phyloP scores from a whole-genome alignment of 2,329 filamentous ascomycete species.

The Neonectria magnoliae region DNA sequence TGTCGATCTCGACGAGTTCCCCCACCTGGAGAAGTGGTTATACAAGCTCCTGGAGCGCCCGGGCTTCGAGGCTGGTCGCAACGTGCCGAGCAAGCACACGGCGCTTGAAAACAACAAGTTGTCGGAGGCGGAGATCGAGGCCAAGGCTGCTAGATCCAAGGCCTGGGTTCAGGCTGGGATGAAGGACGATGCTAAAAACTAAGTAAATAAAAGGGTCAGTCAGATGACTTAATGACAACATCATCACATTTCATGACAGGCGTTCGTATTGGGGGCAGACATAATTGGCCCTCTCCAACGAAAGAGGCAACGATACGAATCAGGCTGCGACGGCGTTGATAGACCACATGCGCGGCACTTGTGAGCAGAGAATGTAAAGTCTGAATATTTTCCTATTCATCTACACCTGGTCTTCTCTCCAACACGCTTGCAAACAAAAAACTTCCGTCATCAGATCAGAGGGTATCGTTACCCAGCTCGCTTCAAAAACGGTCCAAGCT shows the following conservation, averaged over 20 bases:
- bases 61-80: conserved; percentile 77
- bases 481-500: neutral
- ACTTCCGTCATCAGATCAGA: conserved; percentile 26
- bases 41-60: conserved; percentile 74
- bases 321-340: neutral
- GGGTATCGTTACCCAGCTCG: conserved; percentile 15
- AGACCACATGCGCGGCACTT: neutral
- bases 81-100: conserved; percentile 75
- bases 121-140: conserved; percentile 65
- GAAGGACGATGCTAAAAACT: conserved; percentile 71
- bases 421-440: conserved; percentile 30
- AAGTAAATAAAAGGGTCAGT: conserved; percentile 7
- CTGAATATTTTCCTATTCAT: conserved; percentile 36
- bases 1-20: conserved; percentile 77
- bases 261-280: neutral
- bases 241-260: neutral
- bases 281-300: neutral
- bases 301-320: neutral
- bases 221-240: conserved; percentile 5
- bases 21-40: conserved; percentile 80
- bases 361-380: neutral
- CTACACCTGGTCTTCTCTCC: conserved; percentile 33
- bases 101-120: conserved; percentile 60
- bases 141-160: conserved; percentile 61
- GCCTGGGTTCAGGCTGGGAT: conserved; percentile 76